phyloP scores from a whole-genome alignment of 2,329 filamentous ascomycete species.

The Aspergillus costaricaensis region DNA sequence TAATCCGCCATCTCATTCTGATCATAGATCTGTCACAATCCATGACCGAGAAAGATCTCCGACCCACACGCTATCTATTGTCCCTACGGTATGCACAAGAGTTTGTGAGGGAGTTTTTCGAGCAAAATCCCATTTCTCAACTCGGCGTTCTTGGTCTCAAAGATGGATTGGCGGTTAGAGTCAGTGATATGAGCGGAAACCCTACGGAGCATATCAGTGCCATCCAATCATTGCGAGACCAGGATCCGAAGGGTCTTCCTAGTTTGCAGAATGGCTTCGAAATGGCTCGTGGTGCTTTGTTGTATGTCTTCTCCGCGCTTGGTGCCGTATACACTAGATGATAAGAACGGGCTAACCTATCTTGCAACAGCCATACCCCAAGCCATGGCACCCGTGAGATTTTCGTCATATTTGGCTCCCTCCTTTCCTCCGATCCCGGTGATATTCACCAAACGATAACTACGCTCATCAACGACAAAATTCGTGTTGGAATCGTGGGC shows the following conservation, averaged over 20 bases:
- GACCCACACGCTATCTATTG: constrained; percentile 82
- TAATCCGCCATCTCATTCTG: constrained; percentile 92
- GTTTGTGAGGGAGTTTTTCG: constrained; percentile 93
- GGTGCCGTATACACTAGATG: background rate
- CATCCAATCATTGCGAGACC: constrained; percentile 65
- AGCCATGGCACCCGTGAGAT: constrained; percentile 92
- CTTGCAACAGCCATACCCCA: constrained; percentile 70
- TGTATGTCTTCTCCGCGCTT: constrained; percentile 52
- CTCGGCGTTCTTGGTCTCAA: constrained; percentile 90
- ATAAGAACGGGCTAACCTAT: constrained; percentile 4
- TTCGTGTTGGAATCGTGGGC: constrained; percentile 86
- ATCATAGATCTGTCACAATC: constrained; percentile 89
- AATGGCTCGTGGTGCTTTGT: constrained; percentile 90
- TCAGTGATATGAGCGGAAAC: constrained; percentile 90
- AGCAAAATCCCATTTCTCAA: constrained; percentile 97
- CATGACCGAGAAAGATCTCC: constrained; percentile 93
- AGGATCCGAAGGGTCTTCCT: constrained; percentile 72
- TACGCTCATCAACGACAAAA: constrained; percentile 75
- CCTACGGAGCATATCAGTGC: constrained; percentile 82
- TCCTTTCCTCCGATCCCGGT: constrained; percentile 87
- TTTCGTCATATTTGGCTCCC: constrained; percentile 85
- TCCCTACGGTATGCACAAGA: constrained; percentile 79
- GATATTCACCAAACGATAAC: constrained; percentile 91
- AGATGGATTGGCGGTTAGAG: constrained; percentile 80
- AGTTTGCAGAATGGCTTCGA: constrained; percentile 93